Conservation (phyloP, 257 asterid species). For the Asclepias syriaca region DNA sequence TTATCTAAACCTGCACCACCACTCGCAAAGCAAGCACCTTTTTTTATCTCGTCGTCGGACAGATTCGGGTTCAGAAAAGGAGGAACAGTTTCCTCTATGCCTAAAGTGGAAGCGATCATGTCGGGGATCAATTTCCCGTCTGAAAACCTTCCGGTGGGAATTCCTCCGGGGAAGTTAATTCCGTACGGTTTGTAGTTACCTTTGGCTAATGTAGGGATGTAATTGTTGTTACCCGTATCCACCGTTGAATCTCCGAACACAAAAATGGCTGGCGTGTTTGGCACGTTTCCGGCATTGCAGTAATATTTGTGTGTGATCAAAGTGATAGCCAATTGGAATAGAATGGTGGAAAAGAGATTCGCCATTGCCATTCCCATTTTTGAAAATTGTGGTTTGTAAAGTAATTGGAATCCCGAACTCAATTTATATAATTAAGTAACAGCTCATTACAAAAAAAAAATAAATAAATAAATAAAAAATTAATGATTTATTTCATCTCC, state of each 20-base stretch:
- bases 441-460: no score
- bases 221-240: conserved; percentile 74
- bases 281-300: no score
- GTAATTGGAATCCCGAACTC: background rate
- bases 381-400: background rate
- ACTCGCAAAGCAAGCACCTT: conserved; percentile 74
- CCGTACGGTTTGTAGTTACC: conserved; percentile 72
- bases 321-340: no score
- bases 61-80: conserved; percentile 57
- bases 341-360: background rate
- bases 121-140: conserved; percentile 72
- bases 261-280: conserved; percentile 37
- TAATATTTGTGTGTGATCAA: background rate
- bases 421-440: background rate
- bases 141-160: conserved; percentile 25
- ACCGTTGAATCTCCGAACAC: conserved; percentile 66
- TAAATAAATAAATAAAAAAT: no score
- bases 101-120: conserved; percentile 46
- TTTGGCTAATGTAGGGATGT: conserved; percentile 35
- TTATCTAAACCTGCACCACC: conserved; percentile 79
- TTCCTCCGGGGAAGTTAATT: conserved; percentile 49
- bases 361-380: conserved; percentile 13
- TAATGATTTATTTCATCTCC: no score
- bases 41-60: conserved; percentile 38
- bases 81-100: conserved; percentile 53